Evolutionary conservation across 192 early-diverging fungal genomes (phyloP).

Genomic region (Phycomyces nitens): DNA sequence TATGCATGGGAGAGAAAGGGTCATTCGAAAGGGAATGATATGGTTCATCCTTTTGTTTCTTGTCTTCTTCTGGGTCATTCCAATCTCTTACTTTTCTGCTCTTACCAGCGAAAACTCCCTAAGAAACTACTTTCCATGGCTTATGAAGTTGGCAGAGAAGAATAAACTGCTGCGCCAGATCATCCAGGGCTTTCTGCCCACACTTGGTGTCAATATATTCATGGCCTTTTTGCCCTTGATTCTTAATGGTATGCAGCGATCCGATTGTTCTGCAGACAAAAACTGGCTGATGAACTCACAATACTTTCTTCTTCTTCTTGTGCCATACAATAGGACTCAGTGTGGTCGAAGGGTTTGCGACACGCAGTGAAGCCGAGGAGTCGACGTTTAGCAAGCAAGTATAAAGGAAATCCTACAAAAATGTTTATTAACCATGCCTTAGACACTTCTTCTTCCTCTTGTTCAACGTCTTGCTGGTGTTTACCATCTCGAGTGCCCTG

Average conservation of each 20-base stretch:
- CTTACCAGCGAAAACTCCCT: constrained; percentile 61
- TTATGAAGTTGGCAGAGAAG: constrained; percentile 46
- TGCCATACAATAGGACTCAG: constrained; percentile 27
- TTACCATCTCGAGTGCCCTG: constrained; percentile 68
- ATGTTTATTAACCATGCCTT: constrained; percentile 13
- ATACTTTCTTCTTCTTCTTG: not conserved
- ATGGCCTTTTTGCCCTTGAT: constrained; percentile 67
- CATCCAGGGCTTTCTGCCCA: constrained; percentile 68
- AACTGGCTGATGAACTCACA: not conserved
- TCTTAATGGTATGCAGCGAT: constrained; percentile 46
- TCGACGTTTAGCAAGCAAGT: constrained; percentile 38
- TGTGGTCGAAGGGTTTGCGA: constrained; percentile 42
- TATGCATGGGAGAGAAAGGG: constrained; percentile 51
- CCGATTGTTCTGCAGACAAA: not conserved
- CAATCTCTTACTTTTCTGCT: constrained; percentile 64
- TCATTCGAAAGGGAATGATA: constrained; percentile 50
- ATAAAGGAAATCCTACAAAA: not conserved
- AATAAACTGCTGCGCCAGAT: constrained; percentile 54
- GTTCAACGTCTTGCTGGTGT: constrained; percentile 72
- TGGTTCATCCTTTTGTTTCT: constrained; percentile 57
- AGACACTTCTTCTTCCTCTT: constrained; percentile 76
- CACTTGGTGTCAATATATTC: constrained; percentile 66
- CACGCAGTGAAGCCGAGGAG: constrained; percentile 42
- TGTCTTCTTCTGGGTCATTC: constrained; percentile 74
- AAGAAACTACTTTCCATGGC: constrained; percentile 55